These are phyloP conservation scores for Triadica sebifera DNA, from an alignment of 345 rosid species.

Conservation along the genomic window DNA sequence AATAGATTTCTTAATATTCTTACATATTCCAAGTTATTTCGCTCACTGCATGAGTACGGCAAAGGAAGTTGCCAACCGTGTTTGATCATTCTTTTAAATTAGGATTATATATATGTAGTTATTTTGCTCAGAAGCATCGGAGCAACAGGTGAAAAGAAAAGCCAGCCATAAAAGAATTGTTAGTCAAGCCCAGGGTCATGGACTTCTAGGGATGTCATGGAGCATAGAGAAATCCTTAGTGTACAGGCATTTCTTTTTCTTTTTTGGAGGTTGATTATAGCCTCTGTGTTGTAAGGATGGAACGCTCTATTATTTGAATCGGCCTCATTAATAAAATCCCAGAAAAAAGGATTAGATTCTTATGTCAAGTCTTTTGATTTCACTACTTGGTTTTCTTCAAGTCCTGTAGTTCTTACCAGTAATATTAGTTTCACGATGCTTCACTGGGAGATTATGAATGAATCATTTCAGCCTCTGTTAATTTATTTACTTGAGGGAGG, in stretches of 20 bases:
- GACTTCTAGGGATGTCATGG: constrained; percentile 3
- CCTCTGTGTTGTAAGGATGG: constrained; percentile 27
- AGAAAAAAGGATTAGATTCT: background rate
- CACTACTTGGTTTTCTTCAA: too few species aligned
- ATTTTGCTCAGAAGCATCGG: background rate
- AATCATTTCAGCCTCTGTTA: too few species aligned
- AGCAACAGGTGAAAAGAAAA: background rate
- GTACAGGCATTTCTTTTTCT: constrained; percentile 15
- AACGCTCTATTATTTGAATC: constrained; percentile 13
- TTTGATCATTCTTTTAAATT: background rate
- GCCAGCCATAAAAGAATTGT: background rate
- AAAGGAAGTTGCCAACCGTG: background rate
- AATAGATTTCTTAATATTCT: background rate
- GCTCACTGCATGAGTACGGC: background rate
- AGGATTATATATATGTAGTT: background rate
- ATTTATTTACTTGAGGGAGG: too few species aligned
- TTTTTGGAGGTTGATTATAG: background rate
- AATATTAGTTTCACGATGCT: too few species aligned
- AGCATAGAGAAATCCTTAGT: constrained; percentile 14
- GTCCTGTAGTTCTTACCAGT: too few species aligned
- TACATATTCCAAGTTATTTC: background rate
- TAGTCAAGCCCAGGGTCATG: background rate
- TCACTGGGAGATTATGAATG: too few species aligned
- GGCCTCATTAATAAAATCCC: constrained; percentile 24
- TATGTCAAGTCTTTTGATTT: too few species aligned